Evolutionary conservation across 768 basidiomycete species (phyloP).

Genomic region (Leccinum subtestaceum): DNA sequence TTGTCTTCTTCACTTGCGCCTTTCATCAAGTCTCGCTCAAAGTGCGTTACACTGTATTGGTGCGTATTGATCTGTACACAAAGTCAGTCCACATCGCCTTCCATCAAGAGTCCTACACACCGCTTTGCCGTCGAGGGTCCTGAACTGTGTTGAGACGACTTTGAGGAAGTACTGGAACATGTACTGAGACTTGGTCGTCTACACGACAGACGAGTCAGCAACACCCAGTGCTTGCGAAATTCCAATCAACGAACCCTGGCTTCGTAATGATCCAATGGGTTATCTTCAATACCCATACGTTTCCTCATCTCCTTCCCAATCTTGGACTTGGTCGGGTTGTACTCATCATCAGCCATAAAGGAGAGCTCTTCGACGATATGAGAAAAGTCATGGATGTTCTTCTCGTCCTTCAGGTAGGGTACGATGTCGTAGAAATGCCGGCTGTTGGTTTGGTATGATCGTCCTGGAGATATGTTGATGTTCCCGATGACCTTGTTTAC

Average conservation of each 20-base stretch:
- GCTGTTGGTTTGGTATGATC: constrained; percentile 86
- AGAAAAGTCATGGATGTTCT: constrained; percentile 90
- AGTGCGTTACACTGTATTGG: constrained; percentile 95
- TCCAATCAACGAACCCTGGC: constrained; percentile 47
- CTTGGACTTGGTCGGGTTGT: constrained; percentile 63
- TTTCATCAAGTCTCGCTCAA: constrained; percentile 84
- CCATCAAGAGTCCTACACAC: constrained; percentile 39
- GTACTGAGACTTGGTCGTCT: constrained; percentile 80
- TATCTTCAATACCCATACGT: constrained; percentile 65
- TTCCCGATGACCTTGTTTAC: constrained; percentile 98
- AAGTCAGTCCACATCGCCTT: constrained; percentile 5
- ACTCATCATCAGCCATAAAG: constrained; percentile 82
- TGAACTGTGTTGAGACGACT: constrained; percentile 94
- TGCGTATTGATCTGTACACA: constrained; percentile 70
- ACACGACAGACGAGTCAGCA: background rate
- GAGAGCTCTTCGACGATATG: constrained; percentile 79
- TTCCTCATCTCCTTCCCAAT: constrained; percentile 62
- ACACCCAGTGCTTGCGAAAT: background rate
- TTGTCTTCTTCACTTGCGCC: constrained; percentile 57
- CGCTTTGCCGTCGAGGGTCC: constrained; percentile 69
- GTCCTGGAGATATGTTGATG: constrained; percentile 91
- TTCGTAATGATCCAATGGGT: constrained; percentile 72
- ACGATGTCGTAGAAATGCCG: constrained; percentile 86
- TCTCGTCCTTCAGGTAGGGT: constrained; percentile 88
- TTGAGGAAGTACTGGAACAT: constrained; percentile 99